Evolutionary conservation across 176 grass and related monocot genomes (phyloP).

Genomic region (Ananas comosus): DNA sequence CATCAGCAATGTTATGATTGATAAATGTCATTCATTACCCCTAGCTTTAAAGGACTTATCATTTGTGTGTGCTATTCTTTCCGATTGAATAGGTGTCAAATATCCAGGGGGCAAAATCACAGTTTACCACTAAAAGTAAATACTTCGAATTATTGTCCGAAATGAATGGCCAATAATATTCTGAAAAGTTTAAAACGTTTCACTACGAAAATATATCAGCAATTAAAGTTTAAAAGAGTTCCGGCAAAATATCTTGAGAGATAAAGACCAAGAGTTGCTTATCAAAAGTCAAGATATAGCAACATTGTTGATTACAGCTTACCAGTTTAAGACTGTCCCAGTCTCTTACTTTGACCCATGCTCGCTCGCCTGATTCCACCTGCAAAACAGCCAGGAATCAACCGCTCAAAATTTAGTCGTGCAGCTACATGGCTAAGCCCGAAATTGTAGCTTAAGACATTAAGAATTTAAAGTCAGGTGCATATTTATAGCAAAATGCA

Average conservation of each 20-base stretch:
- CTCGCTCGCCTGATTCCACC: constrained; percentile 60
- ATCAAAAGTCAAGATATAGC: constrained; percentile 3
- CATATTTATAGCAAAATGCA: neutral
- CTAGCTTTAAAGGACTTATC: no score
- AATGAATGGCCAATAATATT: neutral
- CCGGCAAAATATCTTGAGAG: no score
- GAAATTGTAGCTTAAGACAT: neutral
- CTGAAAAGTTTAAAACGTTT: neutral
- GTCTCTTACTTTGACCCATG: constrained; percentile 68
- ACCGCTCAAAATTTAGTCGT: constrained; percentile 4
- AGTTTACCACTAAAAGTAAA: neutral
- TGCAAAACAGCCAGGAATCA: constrained; percentile 27
- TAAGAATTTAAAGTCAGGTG: neutral
- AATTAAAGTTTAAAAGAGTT: no score
- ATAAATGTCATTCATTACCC: no score
- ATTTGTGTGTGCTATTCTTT: no score
- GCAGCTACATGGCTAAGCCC: neutral
- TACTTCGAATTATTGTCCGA: neutral
- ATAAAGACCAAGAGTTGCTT: neutral
- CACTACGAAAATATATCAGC: no score
- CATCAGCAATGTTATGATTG: no score
- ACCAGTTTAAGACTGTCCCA: constrained; percentile 69
- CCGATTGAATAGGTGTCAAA: no score
- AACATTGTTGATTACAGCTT: constrained; percentile 3
- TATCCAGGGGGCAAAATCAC: no score